These are phyloP conservation scores for Neurospora sp. DNA, from an alignment of 495 filamentous ascomycete genomes.

Conservation along the genomic window DNA sequence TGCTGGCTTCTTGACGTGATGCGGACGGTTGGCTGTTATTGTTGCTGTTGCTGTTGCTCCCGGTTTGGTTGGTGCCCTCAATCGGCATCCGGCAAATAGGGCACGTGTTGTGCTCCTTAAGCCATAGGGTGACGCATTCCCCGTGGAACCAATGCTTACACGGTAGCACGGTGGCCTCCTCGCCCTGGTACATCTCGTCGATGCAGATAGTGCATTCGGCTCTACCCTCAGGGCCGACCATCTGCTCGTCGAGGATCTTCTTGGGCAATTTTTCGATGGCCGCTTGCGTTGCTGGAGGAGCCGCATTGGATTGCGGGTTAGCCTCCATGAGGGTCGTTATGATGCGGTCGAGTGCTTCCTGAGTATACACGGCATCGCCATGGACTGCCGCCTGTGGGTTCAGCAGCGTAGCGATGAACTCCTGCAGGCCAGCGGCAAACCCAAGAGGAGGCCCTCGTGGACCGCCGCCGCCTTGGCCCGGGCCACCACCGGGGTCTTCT, in stretches of 20 bases:
- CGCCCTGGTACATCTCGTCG: conserved; percentile 65
- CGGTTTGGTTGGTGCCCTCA: conserved; percentile 19
- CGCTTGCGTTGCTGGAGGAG: conserved; percentile 65
- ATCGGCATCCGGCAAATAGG: conserved; percentile 79
- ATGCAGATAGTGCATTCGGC: conserved; percentile 92
- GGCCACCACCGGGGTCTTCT: conserved; percentile 1
- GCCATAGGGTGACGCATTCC: conserved; percentile 66
- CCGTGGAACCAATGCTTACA: conserved; percentile 92
- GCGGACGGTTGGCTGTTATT: not conserved
- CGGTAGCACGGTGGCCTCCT: conserved; percentile 68
- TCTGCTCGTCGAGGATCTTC: conserved; percentile 52
- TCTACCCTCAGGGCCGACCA: conserved; percentile 49
- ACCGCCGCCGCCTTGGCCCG: conserved; percentile 3
- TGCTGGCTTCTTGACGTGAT: not conserved
- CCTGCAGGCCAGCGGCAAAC: conserved; percentile 23
- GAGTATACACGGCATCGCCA: conserved; percentile 84
- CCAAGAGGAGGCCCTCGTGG: conserved; percentile 9
- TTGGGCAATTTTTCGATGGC: conserved; percentile 68
- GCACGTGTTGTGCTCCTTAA: conserved; percentile 82
- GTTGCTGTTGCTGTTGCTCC: conserved; percentile 1
- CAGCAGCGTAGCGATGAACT: conserved; percentile 43
- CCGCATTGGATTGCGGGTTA: conserved; percentile 60
- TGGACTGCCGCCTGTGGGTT: conserved; percentile 45
- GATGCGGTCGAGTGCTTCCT: conserved; percentile 84
- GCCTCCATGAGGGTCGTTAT: conserved; percentile 82